Conservation (phyloP, 2,329 filamentous ascomycete genomes). For the Cercospora zeae-maydis region DNA sequence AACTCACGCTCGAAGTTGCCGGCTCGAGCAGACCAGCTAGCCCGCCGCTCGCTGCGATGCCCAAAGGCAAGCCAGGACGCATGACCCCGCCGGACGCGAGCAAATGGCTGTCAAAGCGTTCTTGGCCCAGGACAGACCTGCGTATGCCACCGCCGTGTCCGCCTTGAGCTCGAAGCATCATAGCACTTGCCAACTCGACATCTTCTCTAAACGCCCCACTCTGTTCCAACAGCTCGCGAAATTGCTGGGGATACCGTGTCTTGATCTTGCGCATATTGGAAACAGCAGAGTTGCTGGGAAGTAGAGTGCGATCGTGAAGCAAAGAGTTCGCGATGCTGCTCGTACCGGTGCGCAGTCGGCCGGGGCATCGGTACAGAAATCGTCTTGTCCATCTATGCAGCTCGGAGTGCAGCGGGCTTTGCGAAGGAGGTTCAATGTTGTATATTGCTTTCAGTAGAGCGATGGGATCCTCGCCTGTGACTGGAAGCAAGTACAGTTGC, state of each 20-base stretch:
- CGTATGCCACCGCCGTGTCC: not conserved
- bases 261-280: conserved; percentile 12
- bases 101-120: not conserved
- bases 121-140: not conserved
- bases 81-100: not conserved
- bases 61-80: not conserved
- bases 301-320: not conserved
- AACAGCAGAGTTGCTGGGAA: not conserved
- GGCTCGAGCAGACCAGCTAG: not conserved
- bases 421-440: conserved; percentile 16
- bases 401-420: conserved; percentile 24
- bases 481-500: conserved; percentile 33
- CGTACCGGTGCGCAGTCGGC: not conserved
- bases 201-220: conserved; percentile 18
- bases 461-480: conserved; percentile 39
- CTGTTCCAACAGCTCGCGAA: not conserved
- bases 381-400: conserved; percentile 29
- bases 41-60: not conserved
- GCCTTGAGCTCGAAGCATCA: not conserved
- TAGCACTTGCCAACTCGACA: not conserved
- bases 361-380: conserved; percentile 19
- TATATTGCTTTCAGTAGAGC: conserved; percentile 38
- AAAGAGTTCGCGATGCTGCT: not conserved
- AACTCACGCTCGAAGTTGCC: not conserved
- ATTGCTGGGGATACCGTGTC: not conserved